Evolutionary conservation across 805 yeast genomes (phyloP).

Genomic region (Wickerhamiella kazuoi): DNA sequence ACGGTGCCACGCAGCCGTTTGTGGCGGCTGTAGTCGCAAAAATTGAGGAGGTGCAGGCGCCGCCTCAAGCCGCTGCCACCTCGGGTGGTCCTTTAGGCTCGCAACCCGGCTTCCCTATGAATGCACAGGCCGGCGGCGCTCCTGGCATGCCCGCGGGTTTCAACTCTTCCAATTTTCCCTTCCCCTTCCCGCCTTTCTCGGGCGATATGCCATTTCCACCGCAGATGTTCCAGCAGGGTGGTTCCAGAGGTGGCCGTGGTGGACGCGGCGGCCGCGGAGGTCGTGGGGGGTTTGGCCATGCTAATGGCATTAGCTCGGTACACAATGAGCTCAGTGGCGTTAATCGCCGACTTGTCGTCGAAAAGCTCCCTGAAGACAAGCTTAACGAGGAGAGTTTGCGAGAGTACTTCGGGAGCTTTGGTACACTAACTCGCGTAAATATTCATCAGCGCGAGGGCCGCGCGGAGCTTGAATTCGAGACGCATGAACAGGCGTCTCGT

Average conservation of each 20-base stretch:
- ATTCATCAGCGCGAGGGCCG: conserved; percentile 17
- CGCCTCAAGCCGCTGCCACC: conserved; percentile 1
- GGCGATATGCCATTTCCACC: background rate
- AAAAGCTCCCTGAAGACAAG: conserved; percentile 28
- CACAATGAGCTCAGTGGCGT: conserved; percentile 16
- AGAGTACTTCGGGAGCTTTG: conserved; percentile 27
- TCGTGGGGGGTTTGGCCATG: background rate
- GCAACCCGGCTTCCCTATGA: background rate
- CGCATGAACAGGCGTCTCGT: conserved; percentile 23
- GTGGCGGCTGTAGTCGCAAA: conserved; percentile 21
- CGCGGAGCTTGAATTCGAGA: conserved; percentile 26
- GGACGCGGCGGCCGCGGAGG: background rate
- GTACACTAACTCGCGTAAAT: conserved; percentile 20
- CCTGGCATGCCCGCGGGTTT: background rate
- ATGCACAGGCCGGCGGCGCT: background rate
- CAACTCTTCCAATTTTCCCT: background rate
- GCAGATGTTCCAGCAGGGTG: conserved; percentile 3
- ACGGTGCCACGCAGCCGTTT: conserved; percentile 18
- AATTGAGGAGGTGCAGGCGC: conserved; percentile 10
- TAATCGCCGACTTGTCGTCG: conserved; percentile 24
- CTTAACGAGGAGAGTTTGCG: conserved; percentile 21
- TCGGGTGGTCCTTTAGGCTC: background rate
- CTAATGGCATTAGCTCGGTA: conserved; percentile 7
- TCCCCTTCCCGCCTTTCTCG: background rate
- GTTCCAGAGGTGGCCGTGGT: conserved; percentile 4